phyloP scores from a whole-genome alignment of 208 protist species.

The Trichomonas tenax region DNA sequence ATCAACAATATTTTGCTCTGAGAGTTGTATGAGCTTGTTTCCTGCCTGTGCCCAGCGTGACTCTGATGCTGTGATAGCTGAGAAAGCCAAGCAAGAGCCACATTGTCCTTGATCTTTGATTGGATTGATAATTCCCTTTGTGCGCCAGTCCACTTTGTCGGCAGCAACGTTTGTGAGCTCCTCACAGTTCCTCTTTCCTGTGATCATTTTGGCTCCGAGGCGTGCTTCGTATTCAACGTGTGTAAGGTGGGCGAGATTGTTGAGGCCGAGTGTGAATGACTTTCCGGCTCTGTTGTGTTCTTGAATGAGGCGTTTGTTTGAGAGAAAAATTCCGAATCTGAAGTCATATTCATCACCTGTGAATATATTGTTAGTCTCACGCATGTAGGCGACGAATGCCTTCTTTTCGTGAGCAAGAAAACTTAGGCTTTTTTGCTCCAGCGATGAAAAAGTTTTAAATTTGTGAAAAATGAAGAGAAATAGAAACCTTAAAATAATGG shows the following conservation, averaged over 20 bases:
- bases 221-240: neutral
- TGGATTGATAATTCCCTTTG: neutral
- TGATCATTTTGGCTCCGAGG: no score
- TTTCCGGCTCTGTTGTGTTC: neutral
- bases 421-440: no score
- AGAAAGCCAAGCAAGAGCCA: neutral
- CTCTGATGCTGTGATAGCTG: neutral
- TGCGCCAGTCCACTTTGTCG: neutral
- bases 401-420: no score
- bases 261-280: neutral
- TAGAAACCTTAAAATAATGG: no score
- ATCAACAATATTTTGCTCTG: neutral
- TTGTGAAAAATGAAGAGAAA: no score
- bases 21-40: neutral
- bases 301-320: neutral
- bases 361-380: neutral
- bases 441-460: no score
- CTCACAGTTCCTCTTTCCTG: no score
- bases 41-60: neutral
- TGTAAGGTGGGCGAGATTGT: neutral
- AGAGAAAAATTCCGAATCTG: neutral
- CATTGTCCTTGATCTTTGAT: neutral
- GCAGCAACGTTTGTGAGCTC: neutral
- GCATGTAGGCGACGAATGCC: neutral
- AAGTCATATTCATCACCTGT: neutral